These are phyloP conservation scores for Pythium dissimile DNA, from an alignment of 352 stramenopile species.

Conservation along the genomic window DNA sequence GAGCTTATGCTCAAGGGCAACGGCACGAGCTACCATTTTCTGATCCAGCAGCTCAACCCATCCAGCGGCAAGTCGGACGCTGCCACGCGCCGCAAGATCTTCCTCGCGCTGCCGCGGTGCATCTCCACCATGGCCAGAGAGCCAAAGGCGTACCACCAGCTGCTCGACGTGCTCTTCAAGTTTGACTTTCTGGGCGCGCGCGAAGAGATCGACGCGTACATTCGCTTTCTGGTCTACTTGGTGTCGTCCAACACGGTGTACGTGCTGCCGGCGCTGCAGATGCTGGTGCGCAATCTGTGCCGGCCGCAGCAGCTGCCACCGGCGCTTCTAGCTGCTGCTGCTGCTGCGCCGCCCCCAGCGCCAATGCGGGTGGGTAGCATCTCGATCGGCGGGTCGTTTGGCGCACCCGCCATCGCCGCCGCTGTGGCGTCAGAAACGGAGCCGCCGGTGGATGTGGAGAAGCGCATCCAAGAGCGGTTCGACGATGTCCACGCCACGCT, in stretches of 20 bases:
- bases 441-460: conserved; percentile 38
- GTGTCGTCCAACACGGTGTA: conserved; percentile 84
- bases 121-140: conserved; percentile 76
- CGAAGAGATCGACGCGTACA: conserved; percentile 66
- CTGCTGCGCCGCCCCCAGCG: neutral
- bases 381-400: conserved; percentile 45
- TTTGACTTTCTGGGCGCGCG: conserved; percentile 61
- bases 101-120: conserved; percentile 62
- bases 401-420: conserved; percentile 1
- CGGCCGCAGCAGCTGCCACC: conserved; percentile 46
- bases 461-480: conserved; percentile 53
- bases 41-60: conserved; percentile 61
- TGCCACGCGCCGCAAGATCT: conserved; percentile 65
- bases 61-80: conserved; percentile 30
- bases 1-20: conserved; percentile 83
- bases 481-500: conserved; percentile 59
- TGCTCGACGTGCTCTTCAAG: conserved; percentile 83
- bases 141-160: conserved; percentile 56
- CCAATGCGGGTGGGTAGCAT: conserved; percentile 22
- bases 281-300: conserved; percentile 76
- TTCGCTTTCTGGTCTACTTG: conserved; percentile 66
- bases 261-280: conserved; percentile 76
- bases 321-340: conserved; percentile 23
- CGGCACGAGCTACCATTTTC: conserved; percentile 71
- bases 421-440: neutral